These are phyloP conservation scores for Leptoxyphium fumago DNA, from an alignment of 2,329 filamentous ascomycete species.

Conservation along the genomic window DNA sequence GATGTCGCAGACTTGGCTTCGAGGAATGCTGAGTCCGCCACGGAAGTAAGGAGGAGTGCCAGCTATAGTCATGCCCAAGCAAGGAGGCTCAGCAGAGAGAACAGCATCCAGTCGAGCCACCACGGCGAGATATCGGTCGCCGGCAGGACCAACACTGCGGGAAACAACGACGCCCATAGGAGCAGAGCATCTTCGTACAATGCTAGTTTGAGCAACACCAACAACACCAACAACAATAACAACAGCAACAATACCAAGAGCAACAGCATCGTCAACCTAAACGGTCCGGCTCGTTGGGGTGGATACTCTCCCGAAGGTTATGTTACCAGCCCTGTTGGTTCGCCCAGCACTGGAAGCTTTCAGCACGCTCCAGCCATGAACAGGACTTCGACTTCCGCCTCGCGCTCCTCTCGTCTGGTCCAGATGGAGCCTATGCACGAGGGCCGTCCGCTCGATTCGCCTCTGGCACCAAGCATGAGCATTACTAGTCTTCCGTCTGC, in stretches of 20 bases:
- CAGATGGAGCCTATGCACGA: constrained; percentile 26
- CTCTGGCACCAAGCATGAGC: constrained; percentile 10
- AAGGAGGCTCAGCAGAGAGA: constrained; percentile 10
- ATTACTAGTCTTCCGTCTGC: background rate
- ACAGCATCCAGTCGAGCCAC: constrained; percentile 11
- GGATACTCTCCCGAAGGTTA: constrained; percentile 56
- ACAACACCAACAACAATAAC: constrained; percentile 43
- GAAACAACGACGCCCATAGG: constrained; percentile 43
- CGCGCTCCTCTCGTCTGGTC: constrained; percentile 26
- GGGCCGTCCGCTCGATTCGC: constrained; percentile 20
- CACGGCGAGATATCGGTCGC: constrained; percentile 7
- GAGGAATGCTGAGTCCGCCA: constrained; percentile 45
- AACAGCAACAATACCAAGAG: constrained; percentile 36
- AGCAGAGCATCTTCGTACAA: constrained; percentile 31
- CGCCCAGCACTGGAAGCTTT: constrained; percentile 38
- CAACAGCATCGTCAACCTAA: constrained; percentile 55
- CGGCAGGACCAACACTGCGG: background rate
- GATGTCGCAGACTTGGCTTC: constrained; percentile 68
- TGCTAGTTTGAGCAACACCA: background rate
- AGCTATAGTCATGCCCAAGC: background rate
- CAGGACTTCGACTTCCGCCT: constrained; percentile 25
- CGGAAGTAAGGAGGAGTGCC: constrained; percentile 1
- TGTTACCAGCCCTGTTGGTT: constrained; percentile 52
- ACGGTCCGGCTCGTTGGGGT: constrained; percentile 50
- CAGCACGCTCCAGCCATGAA: constrained; percentile 19